phyloP scores from a whole-genome alignment of 2,329 filamentous ascomycete species.

The Epichloe hybrida region DNA sequence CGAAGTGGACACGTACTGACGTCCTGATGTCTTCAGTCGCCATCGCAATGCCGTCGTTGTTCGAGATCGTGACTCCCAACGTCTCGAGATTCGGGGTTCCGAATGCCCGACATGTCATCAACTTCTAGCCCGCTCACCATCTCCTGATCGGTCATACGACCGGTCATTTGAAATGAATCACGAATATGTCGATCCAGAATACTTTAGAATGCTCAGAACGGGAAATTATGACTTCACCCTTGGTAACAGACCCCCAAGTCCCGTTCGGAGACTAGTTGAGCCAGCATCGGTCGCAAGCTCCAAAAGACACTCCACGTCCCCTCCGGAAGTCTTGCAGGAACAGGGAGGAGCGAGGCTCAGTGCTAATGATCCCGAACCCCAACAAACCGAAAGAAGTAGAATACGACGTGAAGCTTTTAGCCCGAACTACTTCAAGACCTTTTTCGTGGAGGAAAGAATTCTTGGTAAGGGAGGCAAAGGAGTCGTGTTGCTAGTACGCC shows the following conservation, averaged over 20 bases:
- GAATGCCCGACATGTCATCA: conserved; percentile 90
- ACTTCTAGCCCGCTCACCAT: conserved; percentile 36
- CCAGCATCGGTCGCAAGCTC: conserved; percentile 22
- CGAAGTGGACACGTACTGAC: not conserved
- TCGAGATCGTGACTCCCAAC: conserved; percentile 71
- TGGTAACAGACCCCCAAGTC: conserved; percentile 36
- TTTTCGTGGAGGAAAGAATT: conserved; percentile 80
- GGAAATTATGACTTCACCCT: conserved; percentile 31
- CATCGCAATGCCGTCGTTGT: conserved; percentile 89
- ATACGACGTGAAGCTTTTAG: conserved; percentile 83
- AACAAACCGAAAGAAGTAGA: conserved; percentile 41
- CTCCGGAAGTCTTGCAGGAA: conserved; percentile 9
- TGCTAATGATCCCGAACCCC: conserved; percentile 36
- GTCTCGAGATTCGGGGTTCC: conserved; percentile 66
- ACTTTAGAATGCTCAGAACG: conserved; percentile 82
- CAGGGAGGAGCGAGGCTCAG: conserved; percentile 33
- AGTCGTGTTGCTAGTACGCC: conserved; percentile 84
- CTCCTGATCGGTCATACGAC: conserved; percentile 38
- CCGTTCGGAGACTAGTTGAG: conserved; percentile 39
- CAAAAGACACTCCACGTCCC: conserved; percentile 8
- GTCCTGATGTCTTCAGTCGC: conserved; percentile 41
- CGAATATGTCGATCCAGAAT: conserved; percentile 76
- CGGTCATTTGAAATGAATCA: conserved; percentile 23
- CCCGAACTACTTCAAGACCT: conserved; percentile 81
- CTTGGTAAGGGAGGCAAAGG: conserved; percentile 87